phyloP scores from a whole-genome alignment of 305 asterid genomes.

The Ajuga reptans region DNA sequence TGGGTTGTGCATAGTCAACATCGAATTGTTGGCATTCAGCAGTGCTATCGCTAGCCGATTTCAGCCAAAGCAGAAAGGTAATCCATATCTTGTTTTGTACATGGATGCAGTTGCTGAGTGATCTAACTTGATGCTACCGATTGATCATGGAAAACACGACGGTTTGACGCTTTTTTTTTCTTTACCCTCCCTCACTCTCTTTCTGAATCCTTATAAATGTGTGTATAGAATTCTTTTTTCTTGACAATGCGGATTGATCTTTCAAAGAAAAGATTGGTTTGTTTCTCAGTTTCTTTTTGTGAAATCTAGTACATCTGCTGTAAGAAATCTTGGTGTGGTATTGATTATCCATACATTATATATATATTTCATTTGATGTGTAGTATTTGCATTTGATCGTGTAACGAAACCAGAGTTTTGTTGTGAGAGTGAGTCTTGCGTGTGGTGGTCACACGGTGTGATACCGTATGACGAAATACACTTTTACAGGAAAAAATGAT shows the following conservation, averaged over 20 bases:
- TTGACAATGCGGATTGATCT: background rate
- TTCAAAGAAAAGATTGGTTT: background rate
- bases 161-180: background rate
- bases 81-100: background rate
- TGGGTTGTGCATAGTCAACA: background rate
- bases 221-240: background rate
- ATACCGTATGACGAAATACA: too few species aligned
- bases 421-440: too few species aligned
- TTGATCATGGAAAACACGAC: too few species aligned
- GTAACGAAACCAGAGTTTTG: too few species aligned
- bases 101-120: background rate
- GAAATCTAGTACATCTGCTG: background rate
- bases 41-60: background rate
- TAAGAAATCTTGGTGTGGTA: background rate
- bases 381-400: too few species aligned
- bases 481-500: too few species aligned
- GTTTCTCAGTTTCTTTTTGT: background rate
- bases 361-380: too few species aligned
- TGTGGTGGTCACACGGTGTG: too few species aligned
- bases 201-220: background rate
- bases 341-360: background rate
- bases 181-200: background rate
- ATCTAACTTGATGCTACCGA: background rate
- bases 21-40: slow-evolving; percentile 3
- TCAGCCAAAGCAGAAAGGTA: background rate